phyloP scores from a whole-genome alignment of 345 rosid genomes.

The Salix caprea region DNA sequence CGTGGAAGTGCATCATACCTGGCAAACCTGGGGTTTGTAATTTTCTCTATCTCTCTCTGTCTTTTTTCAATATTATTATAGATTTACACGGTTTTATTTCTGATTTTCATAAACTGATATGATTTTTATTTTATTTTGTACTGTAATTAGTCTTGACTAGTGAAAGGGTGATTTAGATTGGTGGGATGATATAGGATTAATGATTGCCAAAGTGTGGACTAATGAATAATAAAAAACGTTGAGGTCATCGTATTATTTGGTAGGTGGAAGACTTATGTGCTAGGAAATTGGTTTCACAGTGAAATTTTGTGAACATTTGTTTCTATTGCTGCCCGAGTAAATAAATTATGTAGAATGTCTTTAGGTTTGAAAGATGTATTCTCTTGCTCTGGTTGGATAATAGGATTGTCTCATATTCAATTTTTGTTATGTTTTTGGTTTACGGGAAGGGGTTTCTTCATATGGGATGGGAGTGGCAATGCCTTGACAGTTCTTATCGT shows the following conservation, averaged over 20 bases:
- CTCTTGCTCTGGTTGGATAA: neutral
- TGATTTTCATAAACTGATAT: neutral
- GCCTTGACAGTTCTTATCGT: neutral
- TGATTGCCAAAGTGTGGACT: neutral
- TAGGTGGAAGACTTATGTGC: neutral
- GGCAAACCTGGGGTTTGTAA: constrained; percentile 78
- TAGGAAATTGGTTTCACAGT: neutral
- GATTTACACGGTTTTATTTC: neutral
- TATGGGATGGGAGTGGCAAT: neutral
- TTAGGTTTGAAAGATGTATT: neutral
- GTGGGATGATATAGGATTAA: neutral
- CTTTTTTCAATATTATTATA: neutral
- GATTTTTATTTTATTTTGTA: neutral
- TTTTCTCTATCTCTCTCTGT: constrained; percentile 5
- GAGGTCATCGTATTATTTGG: neutral
- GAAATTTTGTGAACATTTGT: neutral
- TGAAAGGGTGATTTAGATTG: neutral
- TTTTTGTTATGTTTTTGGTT: neutral
- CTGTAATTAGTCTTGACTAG: neutral
- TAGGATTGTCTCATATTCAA: neutral
- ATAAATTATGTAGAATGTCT: neutral
- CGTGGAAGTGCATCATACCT: constrained; percentile 95
- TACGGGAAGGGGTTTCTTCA: neutral
- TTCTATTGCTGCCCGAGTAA: neutral
- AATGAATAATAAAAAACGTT: neutral